phyloP scores from a whole-genome alignment of 768 basidiomycete genomes.

The Leucocoprinus sp. region DNA sequence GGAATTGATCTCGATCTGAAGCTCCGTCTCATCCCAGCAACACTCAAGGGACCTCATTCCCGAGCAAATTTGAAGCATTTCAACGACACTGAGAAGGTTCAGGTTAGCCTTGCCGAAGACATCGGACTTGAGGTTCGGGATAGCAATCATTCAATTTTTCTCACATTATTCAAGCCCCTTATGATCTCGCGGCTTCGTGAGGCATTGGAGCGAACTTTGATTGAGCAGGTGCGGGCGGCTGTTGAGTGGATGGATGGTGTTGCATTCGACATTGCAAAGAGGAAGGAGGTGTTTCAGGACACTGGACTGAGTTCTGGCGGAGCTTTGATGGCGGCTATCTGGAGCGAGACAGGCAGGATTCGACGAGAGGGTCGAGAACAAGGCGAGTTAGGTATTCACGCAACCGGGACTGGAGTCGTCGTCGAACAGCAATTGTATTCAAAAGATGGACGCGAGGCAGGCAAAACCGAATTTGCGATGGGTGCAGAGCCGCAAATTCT shows the following conservation, averaged over 20 bases:
- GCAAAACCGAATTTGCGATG: constrained; percentile 42
- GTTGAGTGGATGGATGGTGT: constrained; percentile 49
- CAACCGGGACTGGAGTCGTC: constrained; percentile 59
- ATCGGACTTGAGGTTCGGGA: constrained; percentile 46
- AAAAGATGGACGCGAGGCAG: constrained; percentile 15
- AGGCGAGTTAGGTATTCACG: constrained; percentile 35
- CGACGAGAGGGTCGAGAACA: constrained; percentile 27
- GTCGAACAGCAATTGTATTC: constrained; percentile 35
- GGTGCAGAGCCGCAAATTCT: constrained; percentile 72
- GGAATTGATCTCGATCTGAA: constrained; percentile 66
- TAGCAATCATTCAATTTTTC: constrained; percentile 55
- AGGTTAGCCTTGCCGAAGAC: constrained; percentile 49
- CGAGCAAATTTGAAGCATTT: constrained; percentile 41
- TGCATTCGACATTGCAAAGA: constrained; percentile 49
- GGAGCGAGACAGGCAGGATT: constrained; percentile 64
- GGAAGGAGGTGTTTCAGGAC: constrained; percentile 59
- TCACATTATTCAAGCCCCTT: constrained; percentile 56
- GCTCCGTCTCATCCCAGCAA: constrained; percentile 52
- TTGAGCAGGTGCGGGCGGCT: constrained; percentile 41
- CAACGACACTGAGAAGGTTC: constrained; percentile 48
- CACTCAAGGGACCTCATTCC: constrained; percentile 28
- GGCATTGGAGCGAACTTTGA: constrained; percentile 52
- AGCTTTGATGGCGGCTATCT: constrained; percentile 48
- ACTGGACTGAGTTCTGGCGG: constrained; percentile 44
- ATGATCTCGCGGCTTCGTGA: constrained; percentile 47